Conservation (phyloP, 2,329 filamentous ascomycete genomes). For the Trichophyton rubrum region DNA sequence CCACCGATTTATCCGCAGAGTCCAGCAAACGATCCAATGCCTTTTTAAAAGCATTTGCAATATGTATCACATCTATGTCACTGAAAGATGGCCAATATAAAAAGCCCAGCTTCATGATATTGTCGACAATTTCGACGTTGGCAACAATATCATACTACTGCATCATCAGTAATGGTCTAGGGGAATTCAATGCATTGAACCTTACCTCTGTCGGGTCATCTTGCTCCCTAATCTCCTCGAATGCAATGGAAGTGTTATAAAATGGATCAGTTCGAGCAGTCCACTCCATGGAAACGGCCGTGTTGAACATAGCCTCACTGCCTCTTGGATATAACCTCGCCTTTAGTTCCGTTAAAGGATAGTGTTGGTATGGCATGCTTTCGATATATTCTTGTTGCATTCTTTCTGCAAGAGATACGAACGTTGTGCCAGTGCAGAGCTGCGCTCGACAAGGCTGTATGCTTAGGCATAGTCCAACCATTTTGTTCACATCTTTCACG, state of each 20-base stretch:
- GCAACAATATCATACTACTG: constrained; percentile 8
- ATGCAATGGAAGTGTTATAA: constrained; percentile 1
- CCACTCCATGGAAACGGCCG: constrained; percentile 10
- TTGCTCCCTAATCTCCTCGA: constrained; percentile 9
- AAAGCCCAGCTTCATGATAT: constrained; percentile 6
- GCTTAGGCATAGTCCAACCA: constrained; percentile 8
- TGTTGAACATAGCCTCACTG: constrained; percentile 10
- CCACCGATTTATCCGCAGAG: background rate
- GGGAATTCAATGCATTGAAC: background rate
- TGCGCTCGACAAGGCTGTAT: constrained; percentile 8
- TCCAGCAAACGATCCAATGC: constrained; percentile 6
- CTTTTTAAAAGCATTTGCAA: constrained; percentile 5
- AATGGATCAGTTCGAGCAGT: constrained; percentile 6
- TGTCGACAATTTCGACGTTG: constrained; percentile 8
- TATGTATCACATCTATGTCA: constrained; percentile 3
- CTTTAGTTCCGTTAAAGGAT: constrained; percentile 9
- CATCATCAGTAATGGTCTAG: background rate
- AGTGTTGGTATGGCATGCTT: constrained; percentile 25
- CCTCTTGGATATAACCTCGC: constrained; percentile 6
- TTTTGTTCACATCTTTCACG: constrained; percentile 4
- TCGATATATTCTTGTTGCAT: constrained; percentile 38
- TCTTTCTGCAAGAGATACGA: constrained; percentile 30
- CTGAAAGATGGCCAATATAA: constrained; percentile 9
- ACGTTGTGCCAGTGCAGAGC: constrained; percentile 10
- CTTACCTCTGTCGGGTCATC: constrained; percentile 10